Evolutionary conservation across 306 rosid species (phyloP), one percentile per base, ranked within the genome.

Genomic region (Begonia loranthoides): DNA sequence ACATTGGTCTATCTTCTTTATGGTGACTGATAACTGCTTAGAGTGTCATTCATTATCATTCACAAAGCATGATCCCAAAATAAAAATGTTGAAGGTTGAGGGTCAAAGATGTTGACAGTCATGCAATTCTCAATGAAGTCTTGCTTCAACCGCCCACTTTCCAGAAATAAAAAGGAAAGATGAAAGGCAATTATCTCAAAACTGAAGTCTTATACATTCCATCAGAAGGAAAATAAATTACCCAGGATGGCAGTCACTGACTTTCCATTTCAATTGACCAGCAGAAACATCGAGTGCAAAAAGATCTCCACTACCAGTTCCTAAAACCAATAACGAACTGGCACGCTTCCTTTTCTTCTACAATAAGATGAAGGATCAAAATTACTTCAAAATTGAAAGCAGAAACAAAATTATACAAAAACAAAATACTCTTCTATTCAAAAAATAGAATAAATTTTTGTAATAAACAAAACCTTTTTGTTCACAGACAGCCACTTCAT

Each of bases 201-300:
- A 40, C 2, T 43, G 61, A 57, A 14, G 21, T 16, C 10, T 8
- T 47, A 47, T 13, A 9, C 14, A 6, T 13, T 9, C 9, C 28
- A 4, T 9, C 12, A 28, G 9, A 56, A 56, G 45, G 15, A 58
- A 47, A 59, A 13, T 2, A 49, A 59, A 84, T 65, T 51, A 90
- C 99, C 99, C 99, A 34, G 94, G 80, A 74, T 90, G 99, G 72
- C 95, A 86, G 46, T 90, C 92, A 48, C 62, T 76, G 41, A 74
- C 54, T 59, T 75, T 76, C 99, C 99, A 90, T 70, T 68, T 67
- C 74, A 76, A 76, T 34, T 82, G 83, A 59, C 92, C 95, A 59
- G 87, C 87, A 49, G 83, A 56, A 13, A 82, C 95, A 19, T 86
- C 83, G 49, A 85, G 79, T 44, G 95, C 95, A 56, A 90, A 61